Base-by-base conservation (phyloP, 2,329 filamentous ascomycete genomes). In the Scedosporium boydii region DNA sequence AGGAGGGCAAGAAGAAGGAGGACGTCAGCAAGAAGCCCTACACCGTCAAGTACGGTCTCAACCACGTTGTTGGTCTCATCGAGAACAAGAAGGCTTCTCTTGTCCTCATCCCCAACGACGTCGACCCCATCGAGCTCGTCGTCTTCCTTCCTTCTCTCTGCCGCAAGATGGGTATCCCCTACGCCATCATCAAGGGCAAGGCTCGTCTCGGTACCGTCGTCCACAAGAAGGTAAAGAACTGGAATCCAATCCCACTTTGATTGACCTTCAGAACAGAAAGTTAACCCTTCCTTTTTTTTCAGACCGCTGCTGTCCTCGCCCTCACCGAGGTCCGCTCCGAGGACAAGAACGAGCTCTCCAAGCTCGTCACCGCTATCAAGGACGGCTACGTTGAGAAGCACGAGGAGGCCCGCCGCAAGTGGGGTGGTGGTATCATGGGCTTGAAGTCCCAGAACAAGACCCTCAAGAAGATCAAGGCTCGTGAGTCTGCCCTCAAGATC, bases 1-100 rank as follows among this genome's bases (percentile, higher is more conserved):
- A 92, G 78, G 93, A 98, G 81, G 95, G 96, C 80, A 97, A 98
- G 90, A 99, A 98, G 90, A 98, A 98, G 90, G 96, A 99, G 87
- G 93, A 96, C 74, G 93, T 96, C 77, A 91, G 87, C 89, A 98
- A 98, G 91, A 99, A 99, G 90, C 95, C 95, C 75, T 99, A 97
- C 82, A 83, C 89, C 70, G 93, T 95, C 86, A 99, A 99, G 89
- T 99, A 97, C 82, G 95, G 95, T 84, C 88, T 99, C 74, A 99
- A 99, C 89, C 95, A 99, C 86, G 95, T 99, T 69, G 92, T 96
- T 70, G 92, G 91, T 70, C 86, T 96, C 72, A 90, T 96, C 73
- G 92, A 96, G 88, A 97, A 97, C 87, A 99, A 99, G 91, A 99
- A 99, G 89, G 93, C 95, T 69, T 88, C 91, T 67, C 87, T 99